phyloP scores from a whole-genome alignment of 2,329 filamentous ascomycete genomes.

The Colletotrichum theobromicola region DNA sequence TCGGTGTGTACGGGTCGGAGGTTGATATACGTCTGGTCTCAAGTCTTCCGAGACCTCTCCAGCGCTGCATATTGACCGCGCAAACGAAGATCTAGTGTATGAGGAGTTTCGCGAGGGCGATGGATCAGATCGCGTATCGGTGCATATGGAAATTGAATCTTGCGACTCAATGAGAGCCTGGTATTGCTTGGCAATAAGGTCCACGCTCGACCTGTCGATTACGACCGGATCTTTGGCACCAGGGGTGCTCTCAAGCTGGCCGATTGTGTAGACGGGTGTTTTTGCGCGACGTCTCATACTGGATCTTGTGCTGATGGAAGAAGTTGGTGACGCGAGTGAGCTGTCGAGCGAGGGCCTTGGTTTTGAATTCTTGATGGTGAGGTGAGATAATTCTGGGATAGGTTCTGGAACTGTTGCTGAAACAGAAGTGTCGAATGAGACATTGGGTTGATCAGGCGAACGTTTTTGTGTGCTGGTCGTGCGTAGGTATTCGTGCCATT shows the following conservation, averaged over 20 bases:
- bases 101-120: constrained; percentile 18
- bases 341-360: constrained; percentile 22
- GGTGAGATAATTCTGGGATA: constrained; percentile 42
- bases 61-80: neutral
- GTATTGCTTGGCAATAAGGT: constrained; percentile 58
- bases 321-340: constrained; percentile 20
- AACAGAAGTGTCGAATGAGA: constrained; percentile 15
- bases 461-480: constrained; percentile 24
- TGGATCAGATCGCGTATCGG: constrained; percentile 31
- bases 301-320: constrained; percentile 25
- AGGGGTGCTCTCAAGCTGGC: constrained; percentile 48
- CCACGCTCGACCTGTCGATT: constrained; percentile 46
- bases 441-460: constrained; percentile 24
- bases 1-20: neutral
- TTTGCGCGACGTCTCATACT: constrained; percentile 52
- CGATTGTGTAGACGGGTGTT: constrained; percentile 55
- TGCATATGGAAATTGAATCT: constrained; percentile 37
- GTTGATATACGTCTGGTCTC: neutral
- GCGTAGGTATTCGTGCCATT: constrained; percentile 36
- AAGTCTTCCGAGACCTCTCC: neutral
- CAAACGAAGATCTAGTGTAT: neutral
- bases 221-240: constrained; percentile 26
- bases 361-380: constrained; percentile 31
- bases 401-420: constrained; percentile 24
- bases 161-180: constrained; percentile 48